Evolutionary conservation across 164 flowering plant genomes (phyloP).

Genomic region (Stephania yunnanensis): DNA sequence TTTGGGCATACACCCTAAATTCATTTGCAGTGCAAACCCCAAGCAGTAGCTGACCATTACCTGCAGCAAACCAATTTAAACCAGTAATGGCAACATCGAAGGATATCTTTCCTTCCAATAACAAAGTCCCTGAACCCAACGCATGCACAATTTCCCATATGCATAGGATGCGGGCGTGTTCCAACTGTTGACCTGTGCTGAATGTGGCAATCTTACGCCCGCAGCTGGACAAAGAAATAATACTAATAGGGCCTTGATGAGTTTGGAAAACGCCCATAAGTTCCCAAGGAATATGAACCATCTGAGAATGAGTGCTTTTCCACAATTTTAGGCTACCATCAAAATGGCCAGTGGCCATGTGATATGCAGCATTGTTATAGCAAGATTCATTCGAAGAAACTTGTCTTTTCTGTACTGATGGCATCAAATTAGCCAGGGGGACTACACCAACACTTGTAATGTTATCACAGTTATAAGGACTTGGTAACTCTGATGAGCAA

Average conservation of each 20-base stretch:
- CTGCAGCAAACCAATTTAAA: slow-evolving; percentile 58
- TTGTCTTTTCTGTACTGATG: slow-evolving; percentile 24
- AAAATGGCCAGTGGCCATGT: slow-evolving; percentile 70
- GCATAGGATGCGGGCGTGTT: slow-evolving; percentile 28
- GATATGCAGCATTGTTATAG: slow-evolving; percentile 38
- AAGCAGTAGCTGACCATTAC: slow-evolving; percentile 64
- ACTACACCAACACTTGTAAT: slow-evolving; percentile 68
- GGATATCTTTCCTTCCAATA: slow-evolving; percentile 56
- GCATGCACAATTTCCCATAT: slow-evolving; percentile 66
- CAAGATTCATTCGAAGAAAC: slow-evolving; percentile 23
- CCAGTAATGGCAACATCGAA: slow-evolving; percentile 45
- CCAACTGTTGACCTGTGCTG: slow-evolving; percentile 22
- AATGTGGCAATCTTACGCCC: slow-evolving; percentile 77
- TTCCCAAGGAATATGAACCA: slow-evolving; percentile 42
- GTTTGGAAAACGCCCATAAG: slow-evolving; percentile 62
- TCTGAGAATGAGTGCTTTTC: slow-evolving; percentile 40
- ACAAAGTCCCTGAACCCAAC: slow-evolving; percentile 40
- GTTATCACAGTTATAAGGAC: slow-evolving; percentile 33
- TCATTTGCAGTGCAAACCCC: slow-evolving; percentile 70
- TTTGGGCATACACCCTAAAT: slow-evolving; percentile 51
- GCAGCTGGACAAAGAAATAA: slow-evolving; percentile 46
- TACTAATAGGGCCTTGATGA: slow-evolving; percentile 48
- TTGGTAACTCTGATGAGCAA: slow-evolving; percentile 56
- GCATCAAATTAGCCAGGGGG: slow-evolving; percentile 26
- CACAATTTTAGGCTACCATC: slow-evolving; percentile 81